phyloP scores from a whole-genome alignment of 805 yeast species.

The Candida glaebosa region DNA sequence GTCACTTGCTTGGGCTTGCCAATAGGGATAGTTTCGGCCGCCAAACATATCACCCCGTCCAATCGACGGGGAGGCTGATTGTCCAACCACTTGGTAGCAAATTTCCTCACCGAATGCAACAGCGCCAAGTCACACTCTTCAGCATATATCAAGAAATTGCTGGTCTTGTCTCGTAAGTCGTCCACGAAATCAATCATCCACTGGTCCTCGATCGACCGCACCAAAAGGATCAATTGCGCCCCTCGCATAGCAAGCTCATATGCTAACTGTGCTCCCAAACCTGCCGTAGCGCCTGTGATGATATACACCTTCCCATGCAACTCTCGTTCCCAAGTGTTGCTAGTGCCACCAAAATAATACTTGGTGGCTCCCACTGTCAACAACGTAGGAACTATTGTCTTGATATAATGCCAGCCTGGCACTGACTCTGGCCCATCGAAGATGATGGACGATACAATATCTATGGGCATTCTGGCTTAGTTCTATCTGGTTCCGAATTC shows the following conservation, averaged over 20 bases:
- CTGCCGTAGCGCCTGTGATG: slow-evolving; percentile 92
- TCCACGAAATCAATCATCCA: slow-evolving; percentile 82
- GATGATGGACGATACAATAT: slow-evolving; percentile 66
- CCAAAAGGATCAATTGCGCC: slow-evolving; percentile 78
- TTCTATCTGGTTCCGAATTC: background rate
- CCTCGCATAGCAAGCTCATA: slow-evolving; percentile 74
- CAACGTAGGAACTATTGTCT: slow-evolving; percentile 53
- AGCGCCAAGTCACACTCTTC: slow-evolving; percentile 82
- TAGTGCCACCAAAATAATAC: slow-evolving; percentile 72
- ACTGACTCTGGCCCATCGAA: slow-evolving; percentile 70
- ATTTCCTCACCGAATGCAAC: slow-evolving; percentile 72
- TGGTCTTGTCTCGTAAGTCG: slow-evolving; percentile 66
- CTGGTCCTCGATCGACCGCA: slow-evolving; percentile 56
- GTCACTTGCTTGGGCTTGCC: slow-evolving; percentile 63
- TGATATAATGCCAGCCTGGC: slow-evolving; percentile 69
- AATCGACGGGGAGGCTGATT: slow-evolving; percentile 85
- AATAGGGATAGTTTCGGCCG: slow-evolving; percentile 76
- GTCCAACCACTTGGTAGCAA: slow-evolving; percentile 94
- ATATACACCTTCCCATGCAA: slow-evolving; percentile 84
- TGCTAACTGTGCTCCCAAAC: slow-evolving; percentile 77
- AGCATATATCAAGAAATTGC: slow-evolving; percentile 78
- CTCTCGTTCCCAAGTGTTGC: slow-evolving; percentile 90
- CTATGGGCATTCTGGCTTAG: slow-evolving; percentile 66
- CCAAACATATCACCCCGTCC: slow-evolving; percentile 87
- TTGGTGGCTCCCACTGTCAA: slow-evolving; percentile 50